Conservation (phyloP, 2,329 filamentous ascomycete genomes). For the Aureobasidium vineae region DNA sequence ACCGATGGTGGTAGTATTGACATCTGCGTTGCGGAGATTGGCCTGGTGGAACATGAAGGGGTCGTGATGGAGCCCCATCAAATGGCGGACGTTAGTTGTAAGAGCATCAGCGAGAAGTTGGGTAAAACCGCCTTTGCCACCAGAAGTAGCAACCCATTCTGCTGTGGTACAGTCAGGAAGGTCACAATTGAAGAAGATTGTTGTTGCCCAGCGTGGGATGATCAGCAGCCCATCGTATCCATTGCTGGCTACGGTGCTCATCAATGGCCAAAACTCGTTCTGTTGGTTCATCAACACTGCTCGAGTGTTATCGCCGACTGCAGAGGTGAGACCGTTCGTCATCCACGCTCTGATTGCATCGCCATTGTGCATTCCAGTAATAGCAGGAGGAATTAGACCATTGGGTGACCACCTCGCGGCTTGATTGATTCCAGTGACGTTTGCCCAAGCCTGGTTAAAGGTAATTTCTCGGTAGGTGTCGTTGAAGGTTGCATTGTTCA, state of each 20-base stretch:
- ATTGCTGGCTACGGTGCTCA: constrained; percentile 52
- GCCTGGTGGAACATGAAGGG: constrained; percentile 65
- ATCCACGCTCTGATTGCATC: constrained; percentile 60
- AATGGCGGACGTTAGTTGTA: constrained; percentile 55
- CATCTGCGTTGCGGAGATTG: constrained; percentile 55
- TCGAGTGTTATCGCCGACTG: constrained; percentile 64
- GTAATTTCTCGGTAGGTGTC: constrained; percentile 58
- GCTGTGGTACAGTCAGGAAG: constrained; percentile 55
- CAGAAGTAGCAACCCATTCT: constrained; percentile 62
- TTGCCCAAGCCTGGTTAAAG: constrained; percentile 61
- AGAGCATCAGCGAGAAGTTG: constrained; percentile 54
- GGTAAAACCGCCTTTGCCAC: constrained; percentile 53
- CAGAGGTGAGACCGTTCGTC: constrained; percentile 59
- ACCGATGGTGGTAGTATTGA: constrained; percentile 50
- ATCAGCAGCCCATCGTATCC: constrained; percentile 58
- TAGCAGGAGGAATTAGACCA: constrained; percentile 62
- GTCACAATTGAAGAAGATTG: constrained; percentile 65
- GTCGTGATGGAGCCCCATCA: constrained; percentile 57
- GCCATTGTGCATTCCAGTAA: constrained; percentile 64
- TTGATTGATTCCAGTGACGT: constrained; percentile 51
- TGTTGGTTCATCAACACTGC: constrained; percentile 52
- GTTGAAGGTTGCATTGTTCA: constrained; percentile 60
- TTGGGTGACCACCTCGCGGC: constrained; percentile 52
- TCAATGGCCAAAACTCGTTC: constrained; percentile 57
- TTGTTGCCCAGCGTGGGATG: constrained; percentile 60